Conservation (phyloP, 169 alveolate genomes). For the Cyclospora cayetanensis region DNA sequence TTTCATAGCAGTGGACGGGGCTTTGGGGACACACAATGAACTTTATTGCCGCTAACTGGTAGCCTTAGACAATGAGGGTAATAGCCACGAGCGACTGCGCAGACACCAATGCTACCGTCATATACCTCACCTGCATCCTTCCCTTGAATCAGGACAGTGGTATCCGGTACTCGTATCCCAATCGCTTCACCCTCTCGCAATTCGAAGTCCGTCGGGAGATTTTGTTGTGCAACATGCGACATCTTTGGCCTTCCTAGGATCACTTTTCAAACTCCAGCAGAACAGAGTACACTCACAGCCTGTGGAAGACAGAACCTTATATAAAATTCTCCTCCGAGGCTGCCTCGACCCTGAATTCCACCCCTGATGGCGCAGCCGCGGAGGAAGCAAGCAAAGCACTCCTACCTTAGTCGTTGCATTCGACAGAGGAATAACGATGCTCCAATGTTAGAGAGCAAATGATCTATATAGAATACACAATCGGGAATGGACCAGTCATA, state of each 20-base stretch:
- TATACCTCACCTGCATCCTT: constrained; percentile 57
- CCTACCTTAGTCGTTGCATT: background rate
- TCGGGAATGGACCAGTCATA: too few relatives aligned
- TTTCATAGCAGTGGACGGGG: background rate
- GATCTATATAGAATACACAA: too few relatives aligned
- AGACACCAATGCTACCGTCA: background rate
- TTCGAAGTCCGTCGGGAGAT: constrained; percentile 37
- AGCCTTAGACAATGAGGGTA: background rate
- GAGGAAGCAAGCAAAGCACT: too few relatives aligned
- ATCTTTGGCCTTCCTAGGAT: background rate
- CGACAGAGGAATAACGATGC: background rate
- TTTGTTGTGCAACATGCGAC: constrained; percentile 33
- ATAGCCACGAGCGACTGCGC: too few relatives aligned
- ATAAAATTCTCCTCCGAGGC: too few relatives aligned
- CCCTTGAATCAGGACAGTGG: constrained; percentile 22
- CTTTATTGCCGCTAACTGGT: too few relatives aligned
- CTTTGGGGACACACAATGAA: background rate
- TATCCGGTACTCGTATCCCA: constrained; percentile 4
- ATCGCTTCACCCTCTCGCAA: constrained; percentile 26
- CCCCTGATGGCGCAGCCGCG: too few relatives aligned
- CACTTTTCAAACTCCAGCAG: too few relatives aligned
- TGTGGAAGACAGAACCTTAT: too few relatives aligned
- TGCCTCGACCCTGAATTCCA: too few relatives aligned
- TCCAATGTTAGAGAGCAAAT: background rate
- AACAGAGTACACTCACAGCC: too few relatives aligned